Conservation (phyloP, 2,329 filamentous ascomycete genomes). For the Cladosporium sp. region DNA sequence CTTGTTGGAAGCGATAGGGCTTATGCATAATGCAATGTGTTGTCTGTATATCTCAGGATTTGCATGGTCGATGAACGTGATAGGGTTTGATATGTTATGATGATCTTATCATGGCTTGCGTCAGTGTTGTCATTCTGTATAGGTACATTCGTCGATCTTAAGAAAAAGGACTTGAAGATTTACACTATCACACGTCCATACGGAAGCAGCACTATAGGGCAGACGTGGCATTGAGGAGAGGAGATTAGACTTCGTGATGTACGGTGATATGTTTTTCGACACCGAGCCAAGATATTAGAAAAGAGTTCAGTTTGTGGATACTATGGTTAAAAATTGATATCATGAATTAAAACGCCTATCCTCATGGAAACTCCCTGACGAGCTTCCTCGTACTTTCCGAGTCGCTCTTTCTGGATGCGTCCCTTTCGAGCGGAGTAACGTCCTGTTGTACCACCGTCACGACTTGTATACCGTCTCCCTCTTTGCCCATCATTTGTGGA, state of each 20-base stretch:
- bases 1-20: background rate
- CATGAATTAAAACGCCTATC: background rate
- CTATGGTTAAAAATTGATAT: background rate
- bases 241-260: background rate
- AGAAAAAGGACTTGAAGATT: background rate
- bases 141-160: background rate
- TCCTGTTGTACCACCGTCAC: constrained; percentile 17
- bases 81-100: background rate
- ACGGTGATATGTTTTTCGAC: too few relatives aligned
- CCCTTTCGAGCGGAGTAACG: background rate
- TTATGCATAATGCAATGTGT: background rate
- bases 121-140: background rate
- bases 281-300: too few relatives aligned
- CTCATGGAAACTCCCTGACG: background rate
- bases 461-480: constrained; percentile 12
- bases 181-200: background rate
- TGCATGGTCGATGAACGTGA: background rate
- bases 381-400: constrained; percentile 12
- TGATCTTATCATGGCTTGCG: background rate
- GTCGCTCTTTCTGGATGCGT: background rate
- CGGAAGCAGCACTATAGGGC: background rate
- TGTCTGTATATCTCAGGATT: background rate
- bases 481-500: background rate
- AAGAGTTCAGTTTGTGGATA: background rate
- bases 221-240: background rate